These are phyloP conservation scores for Tremellales sp. DNA, from an alignment of 1,284 basidiomycete species.

Conservation along the genomic window DNA sequence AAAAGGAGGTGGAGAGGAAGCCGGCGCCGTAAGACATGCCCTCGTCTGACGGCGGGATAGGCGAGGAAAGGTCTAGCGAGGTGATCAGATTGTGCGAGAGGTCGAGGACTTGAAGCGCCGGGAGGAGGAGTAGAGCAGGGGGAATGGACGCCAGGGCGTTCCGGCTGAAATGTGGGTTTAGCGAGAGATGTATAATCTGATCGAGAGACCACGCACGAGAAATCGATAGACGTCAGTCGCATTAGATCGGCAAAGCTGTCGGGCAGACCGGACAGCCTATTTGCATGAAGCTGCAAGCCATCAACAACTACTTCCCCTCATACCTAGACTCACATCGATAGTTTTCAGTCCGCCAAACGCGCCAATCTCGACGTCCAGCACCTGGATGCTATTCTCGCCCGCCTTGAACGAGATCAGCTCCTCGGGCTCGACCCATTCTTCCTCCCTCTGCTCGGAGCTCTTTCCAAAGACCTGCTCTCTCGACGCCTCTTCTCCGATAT, in stretches of 20 bases:
- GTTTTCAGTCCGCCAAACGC: constrained; percentile 43
- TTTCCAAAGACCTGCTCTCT: constrained; percentile 18
- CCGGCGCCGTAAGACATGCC: constrained; percentile 41
- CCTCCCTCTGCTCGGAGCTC: constrained; percentile 13
- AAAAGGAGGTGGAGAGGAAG: constrained; percentile 41
- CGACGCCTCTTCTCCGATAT: constrained; percentile 11
- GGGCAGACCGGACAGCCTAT: constrained; percentile 34
- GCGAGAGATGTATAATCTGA: not conserved
- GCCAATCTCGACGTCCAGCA: constrained; percentile 43
- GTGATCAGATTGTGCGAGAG: constrained; percentile 41
- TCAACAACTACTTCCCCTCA: constrained; percentile 1
- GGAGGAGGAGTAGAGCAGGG: constrained; percentile 37
- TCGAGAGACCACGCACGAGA: constrained; percentile 33
- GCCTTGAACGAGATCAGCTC: constrained; percentile 38
- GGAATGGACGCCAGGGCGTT: constrained; percentile 39
- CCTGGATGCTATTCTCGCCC: constrained; percentile 29
- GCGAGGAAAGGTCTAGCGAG: constrained; percentile 30
- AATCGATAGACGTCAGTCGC: constrained; percentile 35
- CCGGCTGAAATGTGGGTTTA: constrained; percentile 17
- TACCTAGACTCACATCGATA: constrained; percentile 37
- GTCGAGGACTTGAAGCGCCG: constrained; percentile 40
- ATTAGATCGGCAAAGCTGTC: constrained; percentile 44
- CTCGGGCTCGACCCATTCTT: constrained; percentile 39
- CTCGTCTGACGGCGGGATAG: constrained; percentile 39
- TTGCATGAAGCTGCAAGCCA: constrained; percentile 30